Evolutionary conservation across 352 stramenopile species (phyloP).

Genomic region (Phytophthora vignae): DNA sequence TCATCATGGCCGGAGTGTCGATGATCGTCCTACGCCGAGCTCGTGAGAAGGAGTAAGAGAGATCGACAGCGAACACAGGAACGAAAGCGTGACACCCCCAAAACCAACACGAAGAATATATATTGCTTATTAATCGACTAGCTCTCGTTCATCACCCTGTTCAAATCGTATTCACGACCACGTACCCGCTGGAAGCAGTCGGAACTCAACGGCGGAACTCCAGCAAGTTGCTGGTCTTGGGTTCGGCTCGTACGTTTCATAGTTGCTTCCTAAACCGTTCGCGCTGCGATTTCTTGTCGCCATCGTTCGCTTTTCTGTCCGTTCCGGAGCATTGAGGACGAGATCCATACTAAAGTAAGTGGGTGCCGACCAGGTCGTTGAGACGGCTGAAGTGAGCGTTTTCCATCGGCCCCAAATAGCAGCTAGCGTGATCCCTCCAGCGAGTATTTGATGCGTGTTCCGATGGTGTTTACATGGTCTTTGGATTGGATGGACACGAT

Average conservation of each 20-base stretch:
- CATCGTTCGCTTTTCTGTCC: background rate
- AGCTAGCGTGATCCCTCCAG: slow-evolving; percentile 1
- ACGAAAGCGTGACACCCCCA: background rate
- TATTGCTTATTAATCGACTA: background rate
- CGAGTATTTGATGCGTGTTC: background rate
- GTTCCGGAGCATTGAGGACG: slow-evolving; percentile 6
- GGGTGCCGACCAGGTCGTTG: slow-evolving; percentile 6
- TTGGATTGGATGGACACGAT: slow-evolving; percentile 16
- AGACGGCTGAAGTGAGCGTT: slow-evolving; percentile 16
- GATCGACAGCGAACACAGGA: background rate
- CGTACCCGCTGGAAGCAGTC: background rate
- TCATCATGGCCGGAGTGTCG: slow-evolving; percentile 44
- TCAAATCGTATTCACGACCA: too few species aligned
- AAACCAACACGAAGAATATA: background rate
- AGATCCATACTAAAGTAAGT: background rate
- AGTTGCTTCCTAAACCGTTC: background rate
- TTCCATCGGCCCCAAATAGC: slow-evolving; percentile 14
- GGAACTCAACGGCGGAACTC: background rate
- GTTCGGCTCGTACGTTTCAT: background rate
- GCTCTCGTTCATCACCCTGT: too few species aligned
- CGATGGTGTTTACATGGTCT: background rate
- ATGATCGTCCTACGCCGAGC: slow-evolving; percentile 39
- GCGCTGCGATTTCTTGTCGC: background rate
- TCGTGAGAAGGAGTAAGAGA: slow-evolving; percentile 29
- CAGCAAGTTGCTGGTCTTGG: background rate